A percentile compares a stretch with the other conserved stretches of the same genome.
Conservation (phyloP, 306 rosid genomes). For the Hylodesmum podocarpum region DNA sequence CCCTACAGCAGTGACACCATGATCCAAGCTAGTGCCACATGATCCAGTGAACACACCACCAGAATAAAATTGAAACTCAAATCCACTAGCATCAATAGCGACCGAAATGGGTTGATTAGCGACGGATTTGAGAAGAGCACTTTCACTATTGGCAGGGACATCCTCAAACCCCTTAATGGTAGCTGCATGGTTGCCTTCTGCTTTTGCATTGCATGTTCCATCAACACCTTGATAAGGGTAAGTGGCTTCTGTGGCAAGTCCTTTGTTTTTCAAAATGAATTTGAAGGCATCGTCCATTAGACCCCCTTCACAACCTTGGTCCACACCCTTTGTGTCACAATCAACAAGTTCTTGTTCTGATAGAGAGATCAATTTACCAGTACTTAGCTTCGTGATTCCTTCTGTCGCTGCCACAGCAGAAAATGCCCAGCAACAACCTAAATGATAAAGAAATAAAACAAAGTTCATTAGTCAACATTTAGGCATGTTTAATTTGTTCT, state of each 20-base stretch:
- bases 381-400: conserved; percentile 31
- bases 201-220: conserved; percentile 19
- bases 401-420: conserved; percentile 44
- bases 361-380: conserved; percentile 30
- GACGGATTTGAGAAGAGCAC: conserved; percentile 36
- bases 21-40: conserved; percentile 35
- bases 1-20: conserved; percentile 42
- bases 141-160: conserved; percentile 38
- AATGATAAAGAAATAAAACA: background rate
- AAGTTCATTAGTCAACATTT: background rate
- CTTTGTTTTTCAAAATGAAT: conserved; percentile 34
- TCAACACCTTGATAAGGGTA: conserved; percentile 34
- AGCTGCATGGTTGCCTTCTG: conserved; percentile 10
- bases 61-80: conserved; percentile 34
- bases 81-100: conserved; percentile 43
- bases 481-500: background rate
- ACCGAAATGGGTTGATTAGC: conserved; percentile 43
- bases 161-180: conserved; percentile 39
- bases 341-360: conserved; percentile 45
- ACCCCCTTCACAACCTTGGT: conserved; percentile 43
- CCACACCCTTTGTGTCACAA: conserved; percentile 38
- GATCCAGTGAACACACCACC: conserved; percentile 37
- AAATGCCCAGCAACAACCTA: conserved; percentile 46
- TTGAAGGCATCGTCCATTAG: conserved; percentile 42
- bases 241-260: conserved; percentile 22